These are phyloP conservation scores for Sordariomycetes sp. DNA, from an alignment of 2,329 filamentous ascomycete species.

Conservation along the genomic window DNA sequence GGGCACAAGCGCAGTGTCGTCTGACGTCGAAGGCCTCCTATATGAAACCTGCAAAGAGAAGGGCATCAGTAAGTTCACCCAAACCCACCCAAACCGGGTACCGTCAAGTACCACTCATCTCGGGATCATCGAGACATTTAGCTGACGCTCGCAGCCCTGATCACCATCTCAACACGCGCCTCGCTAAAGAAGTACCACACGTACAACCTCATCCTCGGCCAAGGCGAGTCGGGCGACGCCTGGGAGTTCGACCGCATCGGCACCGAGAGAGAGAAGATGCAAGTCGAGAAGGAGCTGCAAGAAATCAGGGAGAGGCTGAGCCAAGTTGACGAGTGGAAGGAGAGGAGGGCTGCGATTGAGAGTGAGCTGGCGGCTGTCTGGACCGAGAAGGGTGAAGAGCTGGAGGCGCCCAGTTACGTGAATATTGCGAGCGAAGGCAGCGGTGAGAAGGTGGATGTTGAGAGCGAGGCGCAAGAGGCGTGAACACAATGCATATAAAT, in stretches of 20 bases:
- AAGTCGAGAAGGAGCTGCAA: conserved; percentile 82
- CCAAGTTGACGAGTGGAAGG: conserved; percentile 79
- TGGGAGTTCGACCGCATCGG: conserved; percentile 95
- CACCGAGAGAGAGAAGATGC: conserved; percentile 85
- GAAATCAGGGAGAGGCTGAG: conserved; percentile 73
- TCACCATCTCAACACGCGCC: conserved; percentile 90
- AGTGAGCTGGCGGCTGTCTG: conserved; percentile 61
- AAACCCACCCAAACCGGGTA: not conserved
- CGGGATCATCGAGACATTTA: conserved; percentile 10
- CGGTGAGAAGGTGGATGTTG: conserved; percentile 4
- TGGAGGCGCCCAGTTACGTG: conserved; percentile 41
- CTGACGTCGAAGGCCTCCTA: conserved; percentile 85
- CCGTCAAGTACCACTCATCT: not conserved
- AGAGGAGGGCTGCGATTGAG: conserved; percentile 71
- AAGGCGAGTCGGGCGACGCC: conserved; percentile 71
- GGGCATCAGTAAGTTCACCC: conserved; percentile 68
- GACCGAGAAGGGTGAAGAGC: conserved; percentile 41
- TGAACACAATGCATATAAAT: not conserved
- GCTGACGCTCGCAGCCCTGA: conserved; percentile 52
- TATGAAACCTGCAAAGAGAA: conserved; percentile 91
- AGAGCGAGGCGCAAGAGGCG: conserved; percentile 2
- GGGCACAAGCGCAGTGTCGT: conserved; percentile 87
- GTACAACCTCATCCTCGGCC: conserved; percentile 77
- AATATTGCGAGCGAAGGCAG: conserved; percentile 8
- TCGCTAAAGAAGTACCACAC: conserved; percentile 95